A percentile compares a stretch with the other conserved stretches of the same genome.
Evolutionary conservation across 768 basidiomycete species (phyloP).

Genomic region (Amanita exitialis): DNA sequence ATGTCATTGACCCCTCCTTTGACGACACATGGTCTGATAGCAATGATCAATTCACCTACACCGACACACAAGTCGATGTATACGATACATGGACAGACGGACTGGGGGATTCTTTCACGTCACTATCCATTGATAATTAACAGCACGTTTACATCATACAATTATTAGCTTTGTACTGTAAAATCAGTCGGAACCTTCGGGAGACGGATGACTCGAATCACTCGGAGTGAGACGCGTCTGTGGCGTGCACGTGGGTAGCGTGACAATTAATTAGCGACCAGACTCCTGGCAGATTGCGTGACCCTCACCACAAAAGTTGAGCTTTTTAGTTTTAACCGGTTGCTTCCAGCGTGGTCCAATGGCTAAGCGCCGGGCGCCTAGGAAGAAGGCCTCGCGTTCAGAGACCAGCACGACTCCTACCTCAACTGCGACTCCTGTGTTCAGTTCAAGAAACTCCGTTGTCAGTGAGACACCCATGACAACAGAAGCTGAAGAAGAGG

Average conservation of each 20-base stretch:
- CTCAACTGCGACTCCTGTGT: conserved; percentile 34
- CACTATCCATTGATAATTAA: neutral
- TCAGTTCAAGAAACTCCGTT: conserved; percentile 36
- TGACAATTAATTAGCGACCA: neutral
- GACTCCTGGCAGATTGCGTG: neutral
- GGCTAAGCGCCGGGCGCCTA: neutral
- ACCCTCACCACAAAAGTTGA: conserved; percentile 8
- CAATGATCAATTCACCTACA: neutral
- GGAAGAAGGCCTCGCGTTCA: neutral
- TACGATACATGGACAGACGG: neutral
- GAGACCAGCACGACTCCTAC: conserved; percentile 2
- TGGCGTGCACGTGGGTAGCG: conserved; percentile 5
- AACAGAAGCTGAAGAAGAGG: conserved; percentile 17
- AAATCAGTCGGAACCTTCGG: no score
- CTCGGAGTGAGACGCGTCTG: neutral
- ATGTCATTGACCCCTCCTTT: no score
- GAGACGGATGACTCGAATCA: no score
- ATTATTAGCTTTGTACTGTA: neutral
- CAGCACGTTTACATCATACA: neutral
- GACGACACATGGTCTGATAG: neutral
- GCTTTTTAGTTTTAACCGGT: conserved; percentile 7
- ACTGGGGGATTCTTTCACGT: conserved; percentile 4
- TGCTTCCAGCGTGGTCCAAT: conserved; percentile 2
- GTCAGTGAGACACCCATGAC: conserved; percentile 22
- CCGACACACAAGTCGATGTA: neutral